Conservation (phyloP, 139 green algal genomes). For the Volvox reticuliferus region DNA sequence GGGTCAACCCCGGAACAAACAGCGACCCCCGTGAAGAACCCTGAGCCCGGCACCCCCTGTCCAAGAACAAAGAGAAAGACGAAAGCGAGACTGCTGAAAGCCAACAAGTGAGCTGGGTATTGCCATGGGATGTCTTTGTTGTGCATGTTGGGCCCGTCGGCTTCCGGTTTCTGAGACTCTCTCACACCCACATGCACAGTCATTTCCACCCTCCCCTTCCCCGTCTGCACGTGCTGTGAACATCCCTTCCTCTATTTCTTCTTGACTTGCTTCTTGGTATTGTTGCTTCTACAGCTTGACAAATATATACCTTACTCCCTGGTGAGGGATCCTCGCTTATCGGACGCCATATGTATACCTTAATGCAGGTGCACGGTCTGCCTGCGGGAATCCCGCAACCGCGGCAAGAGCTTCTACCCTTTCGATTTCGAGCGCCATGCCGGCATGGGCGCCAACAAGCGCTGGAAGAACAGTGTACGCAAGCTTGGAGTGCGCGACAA, state of each 20-base stretch:
- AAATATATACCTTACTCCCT: not conserved
- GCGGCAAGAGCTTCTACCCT: conserved; percentile 25
- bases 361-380: not conserved
- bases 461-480: conserved; percentile 32
- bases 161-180: no score
- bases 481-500: not conserved
- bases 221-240: not conserved
- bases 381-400: not conserved
- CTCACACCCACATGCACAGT: no score
- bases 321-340: not conserved
- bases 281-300: not conserved
- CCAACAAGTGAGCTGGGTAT: no score
- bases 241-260: not conserved
- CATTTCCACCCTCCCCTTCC: no score
- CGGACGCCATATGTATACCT: not conserved
- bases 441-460: conserved; percentile 1
- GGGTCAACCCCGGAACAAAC: no score
- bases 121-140: no score
- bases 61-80: no score
- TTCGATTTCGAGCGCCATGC: conserved; percentile 27
- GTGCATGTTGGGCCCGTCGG: no score
- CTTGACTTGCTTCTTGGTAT: no score
- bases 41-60: no score
- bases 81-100: no score
- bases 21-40: no score